Base-by-base conservation (phyloP, 2,329 filamentous ascomycete genomes). In the Xylariales sp. region DNA sequence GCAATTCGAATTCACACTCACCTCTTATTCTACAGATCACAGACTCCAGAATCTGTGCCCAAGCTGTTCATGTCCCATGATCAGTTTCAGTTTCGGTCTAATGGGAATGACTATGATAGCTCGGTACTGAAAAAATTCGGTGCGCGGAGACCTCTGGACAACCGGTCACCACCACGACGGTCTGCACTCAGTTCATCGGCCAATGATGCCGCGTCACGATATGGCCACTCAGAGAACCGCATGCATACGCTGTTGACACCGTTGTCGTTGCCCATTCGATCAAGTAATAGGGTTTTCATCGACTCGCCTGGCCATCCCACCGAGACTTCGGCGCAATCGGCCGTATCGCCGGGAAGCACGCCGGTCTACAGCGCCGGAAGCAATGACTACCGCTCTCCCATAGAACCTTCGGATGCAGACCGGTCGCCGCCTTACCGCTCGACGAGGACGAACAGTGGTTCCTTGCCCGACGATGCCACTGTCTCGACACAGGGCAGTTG, bases 101-200 rank as follows among this genome's bases (percentile, higher is more conserved):
- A 48, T 10, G 48, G 43, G 12, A 61, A 47, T 32, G 61, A 70
- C 11, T 70, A 78, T 39, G 70, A 73, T 45, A 69, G 65, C 44
- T 66, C 61, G 38, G 67, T 78, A 53, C 70, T 77, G 45, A 74
- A 73, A 56, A 80, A 75, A 58, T 62, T 80, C n/a, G 68, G 78
- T 43, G 65, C 69, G 1, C 58, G 67, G 27, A 63, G 68, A 27
- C 63, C 60, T 0, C 51, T 68, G n/a, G 70, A 73, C 43, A 70
- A 65, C 40, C 57, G 58, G 12, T 68, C 70, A 7, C 66, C 70
- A 2, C 64, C 70, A 16, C 56, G 60, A 11, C 65, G 65, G 36
- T 69, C 70, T 8, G 60, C 63, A 4, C 58, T 74, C 5, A 69
- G 65, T 43, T 57, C 64, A 8, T 71, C 69, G 2, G 49, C 64